Base-by-base conservation (phyloP, 1,284 basidiomycete species). In the Naganishia cerealis region DNA sequence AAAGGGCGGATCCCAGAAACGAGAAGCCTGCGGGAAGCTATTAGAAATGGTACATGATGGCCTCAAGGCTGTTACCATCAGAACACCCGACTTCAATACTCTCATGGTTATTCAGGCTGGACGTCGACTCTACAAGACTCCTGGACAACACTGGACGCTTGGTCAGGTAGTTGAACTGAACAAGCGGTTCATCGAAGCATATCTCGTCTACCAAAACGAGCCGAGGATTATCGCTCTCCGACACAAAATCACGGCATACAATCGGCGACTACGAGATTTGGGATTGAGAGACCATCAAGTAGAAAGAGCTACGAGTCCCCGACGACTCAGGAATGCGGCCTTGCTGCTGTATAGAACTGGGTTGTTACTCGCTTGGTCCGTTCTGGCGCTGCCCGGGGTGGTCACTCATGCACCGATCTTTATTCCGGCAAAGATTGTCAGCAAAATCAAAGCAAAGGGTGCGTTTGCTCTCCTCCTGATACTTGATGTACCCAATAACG, bases 261-360 rank as follows among this genome's bases (percentile, higher is more conserved):
- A 99, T 79, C 90, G 92, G 69, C 84, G 90, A 63, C 84, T 99
- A 50, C 86, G 90, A 54, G 93, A 98, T 81, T 85, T 99, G 70
- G 96, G 96, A n/a, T 83, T 99, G 68, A 90, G 94, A 66, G 96
- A 99, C 78, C 96, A 99, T 78, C 96, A 99, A 84, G 94, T 94
- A 85, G 72, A 88, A 86, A 74, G 83, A 70, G 93, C 92, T 1
- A 87, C 91, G 72, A 91, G 87, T 76, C 66, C 59, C 54, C 90
- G 87, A 10, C 86, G 88, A 59, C 91, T 94, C 90, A 94, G 96
- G 79, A 91, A 90, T 1, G 81, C 95, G 2, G 87, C 92, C 43
- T 84, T 99, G 43, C 83, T 99, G 36, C 82, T 87, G 9, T 99
- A 98, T 81, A 89, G 96, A 33, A 81, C 91, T 50, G 85, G 87